A percentile compares a stretch with the other conserved stretches of the same genome.
These are phyloP conservation scores for Xerocomus spinulosus DNA, from an alignment of 768 basidiomycete genomes.

Conservation along the genomic window DNA sequence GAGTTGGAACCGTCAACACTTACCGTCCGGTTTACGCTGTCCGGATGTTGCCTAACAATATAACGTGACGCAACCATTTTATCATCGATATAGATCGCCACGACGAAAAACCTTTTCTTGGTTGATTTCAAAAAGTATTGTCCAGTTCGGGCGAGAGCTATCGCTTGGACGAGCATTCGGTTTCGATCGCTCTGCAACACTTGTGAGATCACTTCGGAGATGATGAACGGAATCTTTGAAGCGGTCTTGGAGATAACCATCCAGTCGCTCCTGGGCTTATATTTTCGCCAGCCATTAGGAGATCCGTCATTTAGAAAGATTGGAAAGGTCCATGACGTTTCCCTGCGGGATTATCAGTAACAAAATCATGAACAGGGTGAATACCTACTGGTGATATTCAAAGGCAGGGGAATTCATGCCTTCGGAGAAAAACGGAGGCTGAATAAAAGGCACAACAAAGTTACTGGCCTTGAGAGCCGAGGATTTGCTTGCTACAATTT, in stretches of 20 bases:
- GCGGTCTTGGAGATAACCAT: too few species aligned
- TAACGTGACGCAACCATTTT: conserved; percentile 4
- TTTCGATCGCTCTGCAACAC: neutral
- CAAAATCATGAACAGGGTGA: neutral
- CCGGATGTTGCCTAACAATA: conserved; percentile 3
- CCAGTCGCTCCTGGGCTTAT: too few species aligned
- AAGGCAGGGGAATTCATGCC: neutral
- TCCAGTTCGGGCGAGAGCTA: neutral
- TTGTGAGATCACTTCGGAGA: conserved; percentile 8
- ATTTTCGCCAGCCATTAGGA: neutral
- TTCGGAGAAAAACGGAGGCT: neutral
- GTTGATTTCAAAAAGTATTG: neutral
- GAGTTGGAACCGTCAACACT: too few species aligned
- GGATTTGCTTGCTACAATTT: neutral
- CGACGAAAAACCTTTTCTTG: conserved; percentile 6
- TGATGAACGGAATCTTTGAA: conserved; percentile 13
- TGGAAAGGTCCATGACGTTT: neutral
- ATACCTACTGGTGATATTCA: neutral
- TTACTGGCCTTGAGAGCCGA: neutral
- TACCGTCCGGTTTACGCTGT: too few species aligned
- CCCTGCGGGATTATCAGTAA: neutral
- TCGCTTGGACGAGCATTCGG: conserved; percentile 16
- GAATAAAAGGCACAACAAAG: neutral
- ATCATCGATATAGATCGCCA: conserved; percentile 8
- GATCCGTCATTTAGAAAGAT: neutral